phyloP scores from a whole-genome alignment of 352 stramenopile genomes.

The Phytophthora idaei region DNA sequence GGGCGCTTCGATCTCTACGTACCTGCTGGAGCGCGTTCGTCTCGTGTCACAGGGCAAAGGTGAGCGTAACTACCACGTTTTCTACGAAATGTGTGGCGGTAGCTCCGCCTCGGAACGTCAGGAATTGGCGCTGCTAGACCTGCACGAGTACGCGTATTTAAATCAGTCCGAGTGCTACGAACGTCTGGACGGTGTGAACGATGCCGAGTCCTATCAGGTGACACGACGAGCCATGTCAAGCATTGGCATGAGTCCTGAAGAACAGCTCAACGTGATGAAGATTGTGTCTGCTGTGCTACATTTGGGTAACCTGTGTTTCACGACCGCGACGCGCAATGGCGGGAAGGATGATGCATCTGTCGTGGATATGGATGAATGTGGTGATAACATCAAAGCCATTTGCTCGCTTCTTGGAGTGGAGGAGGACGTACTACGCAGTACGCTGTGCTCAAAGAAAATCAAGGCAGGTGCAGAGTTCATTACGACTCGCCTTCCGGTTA shows the following conservation, averaged over 20 bases:
- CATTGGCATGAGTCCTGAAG: slow-evolving; percentile 76
- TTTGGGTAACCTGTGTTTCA: slow-evolving; percentile 88
- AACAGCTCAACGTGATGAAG: slow-evolving; percentile 84
- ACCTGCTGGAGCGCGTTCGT: slow-evolving; percentile 96
- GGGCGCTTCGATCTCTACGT: slow-evolving; percentile 89
- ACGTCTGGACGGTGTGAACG: slow-evolving; percentile 78
- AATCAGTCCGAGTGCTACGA: slow-evolving; percentile 80
- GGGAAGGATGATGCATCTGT: slow-evolving; percentile 64
- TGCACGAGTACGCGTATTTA: slow-evolving; percentile 84
- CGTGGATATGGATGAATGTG: slow-evolving; percentile 58
- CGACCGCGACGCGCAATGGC: slow-evolving; percentile 52
- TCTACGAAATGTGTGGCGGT: slow-evolving; percentile 96
- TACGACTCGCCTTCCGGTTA: slow-evolving; percentile 64
- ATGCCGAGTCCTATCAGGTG: slow-evolving; percentile 77
- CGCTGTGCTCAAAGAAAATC: slow-evolving; percentile 81
- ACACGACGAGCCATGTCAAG: slow-evolving; percentile 82
- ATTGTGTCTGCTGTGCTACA: slow-evolving; percentile 87
- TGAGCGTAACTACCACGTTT: slow-evolving; percentile 98
- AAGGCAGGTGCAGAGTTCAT: slow-evolving; percentile 81
- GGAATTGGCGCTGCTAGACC: slow-evolving; percentile 48
- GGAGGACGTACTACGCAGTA: slow-evolving; percentile 59
- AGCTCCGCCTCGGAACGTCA: slow-evolving; percentile 60
- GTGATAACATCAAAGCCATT: slow-evolving; percentile 76
- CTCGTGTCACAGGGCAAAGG: slow-evolving; percentile 93
- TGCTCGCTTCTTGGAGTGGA: slow-evolving; percentile 79